Base-by-base conservation (phyloP, 2,329 filamentous ascomycete species). In the Pseudocercospora fijiensis region DNA sequence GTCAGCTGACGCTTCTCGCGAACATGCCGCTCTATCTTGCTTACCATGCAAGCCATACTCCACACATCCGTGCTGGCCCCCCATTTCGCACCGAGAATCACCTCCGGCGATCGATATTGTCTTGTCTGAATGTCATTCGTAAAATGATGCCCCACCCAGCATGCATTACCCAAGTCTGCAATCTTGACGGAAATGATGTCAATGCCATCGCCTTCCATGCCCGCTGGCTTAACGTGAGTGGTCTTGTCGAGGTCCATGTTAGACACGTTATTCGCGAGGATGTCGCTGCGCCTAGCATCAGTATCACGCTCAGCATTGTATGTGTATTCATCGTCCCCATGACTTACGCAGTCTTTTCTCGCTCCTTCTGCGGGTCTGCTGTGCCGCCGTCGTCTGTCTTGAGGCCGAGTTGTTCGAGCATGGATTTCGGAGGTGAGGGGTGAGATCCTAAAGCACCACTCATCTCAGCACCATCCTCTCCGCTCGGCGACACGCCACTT, bases 21-120 rank as follows among this genome's bases (percentile, higher is more conserved):
- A 18, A n/a, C 16, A 20, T 56, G 53, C 28, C 18, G 53, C 28
- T 28, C 59, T 47, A 51, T 41, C 87, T 73, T 84, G 98, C 87
- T 73, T 84, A 98, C 95, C 95, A 99, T 99, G 70, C 91, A 91
- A 64, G 95, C 93, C 95, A 99, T 99, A 79, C 94, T 98, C 95
- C 95, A 99, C 7, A 98, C 91, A 78, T 99, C 95, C 1, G 95
- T 98, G 76, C 94, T 98, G n/a, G 95, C 95, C 70, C 95, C 95
- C 95, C 95, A 99, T 82, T 98, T 98, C 2, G 92, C 88, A 43
- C 95, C 95, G 20, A 99, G 82, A 65, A 99, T 98, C 62, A 99
- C 95, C 79, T 99, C 95, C 1, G 95, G 95, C 1, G 95, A 98
- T 62, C 95, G 86, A 78, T 99, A 99, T 79, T 99, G 95, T 73